A percentile compares a stretch with the other conserved stretches of the same genome.
These are phyloP conservation scores for Dipteronia sinensis DNA, from an alignment of 345 rosid genomes.

Conservation along the genomic window DNA sequence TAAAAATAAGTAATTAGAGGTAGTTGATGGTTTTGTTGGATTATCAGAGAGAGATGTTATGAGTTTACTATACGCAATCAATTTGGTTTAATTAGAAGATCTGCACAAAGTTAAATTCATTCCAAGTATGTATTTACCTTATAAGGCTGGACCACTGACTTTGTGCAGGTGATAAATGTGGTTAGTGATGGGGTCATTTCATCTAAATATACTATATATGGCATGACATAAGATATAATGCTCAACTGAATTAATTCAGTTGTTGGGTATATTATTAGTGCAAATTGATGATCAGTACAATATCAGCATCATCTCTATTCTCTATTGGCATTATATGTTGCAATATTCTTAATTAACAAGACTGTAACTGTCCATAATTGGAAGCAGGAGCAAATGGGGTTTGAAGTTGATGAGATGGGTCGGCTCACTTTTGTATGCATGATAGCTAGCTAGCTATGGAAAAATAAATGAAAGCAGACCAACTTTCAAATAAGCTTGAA, in stretches of 20 bases:
- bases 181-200: conserved; percentile 3
- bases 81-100: background rate
- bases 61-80: conserved; percentile 1
- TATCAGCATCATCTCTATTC: too few species aligned
- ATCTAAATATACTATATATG: too few species aligned
- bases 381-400: background rate
- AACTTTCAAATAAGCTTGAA: background rate
- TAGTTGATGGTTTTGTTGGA: conserved; percentile 10
- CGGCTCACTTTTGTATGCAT: background rate
- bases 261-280: background rate
- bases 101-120: background rate
- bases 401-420: background rate
- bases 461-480: background rate
- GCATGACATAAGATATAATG: background rate
- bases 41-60: background rate
- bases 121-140: background rate
- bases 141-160: conserved; percentile 19
- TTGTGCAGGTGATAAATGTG: conserved; percentile 7
- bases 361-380: background rate
- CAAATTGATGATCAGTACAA: background rate
- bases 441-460: too few species aligned
- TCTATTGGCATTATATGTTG: background rate
- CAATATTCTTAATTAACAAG: background rate
- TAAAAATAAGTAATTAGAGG: background rate
- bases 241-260: background rate